Conservation (phyloP, 2,329 filamentous ascomycete genomes). For the Reticulascus tulasneorum region DNA sequence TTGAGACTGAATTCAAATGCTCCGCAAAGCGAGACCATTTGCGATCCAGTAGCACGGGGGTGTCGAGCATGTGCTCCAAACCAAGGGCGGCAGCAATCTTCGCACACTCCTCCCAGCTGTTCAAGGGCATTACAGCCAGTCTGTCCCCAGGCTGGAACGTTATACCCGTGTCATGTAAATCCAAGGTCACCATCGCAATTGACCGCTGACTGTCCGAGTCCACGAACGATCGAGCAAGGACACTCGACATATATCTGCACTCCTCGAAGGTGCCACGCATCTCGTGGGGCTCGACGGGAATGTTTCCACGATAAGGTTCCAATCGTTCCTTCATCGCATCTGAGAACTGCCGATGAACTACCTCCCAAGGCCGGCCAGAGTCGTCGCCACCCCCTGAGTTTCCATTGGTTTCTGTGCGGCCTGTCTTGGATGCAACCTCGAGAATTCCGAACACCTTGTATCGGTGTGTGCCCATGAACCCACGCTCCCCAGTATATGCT, state of each 20-base stretch:
- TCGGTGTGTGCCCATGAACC: conserved; percentile 53
- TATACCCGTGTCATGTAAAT: conserved; percentile 49
- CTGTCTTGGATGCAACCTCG: conserved; percentile 49
- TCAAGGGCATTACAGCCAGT: conserved; percentile 51
- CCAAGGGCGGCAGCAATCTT: conserved; percentile 50
- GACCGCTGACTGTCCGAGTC: conserved; percentile 41
- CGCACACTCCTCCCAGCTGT: conserved; percentile 50
- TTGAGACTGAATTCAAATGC: conserved; percentile 38
- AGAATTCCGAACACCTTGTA: conserved; percentile 55
- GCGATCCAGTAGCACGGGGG: conserved; percentile 30
- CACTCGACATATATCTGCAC: conserved; percentile 43
- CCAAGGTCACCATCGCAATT: conserved; percentile 46
- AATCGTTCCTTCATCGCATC: conserved; percentile 51
- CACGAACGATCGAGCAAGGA: conserved; percentile 41
- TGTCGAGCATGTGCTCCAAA: conserved; percentile 41
- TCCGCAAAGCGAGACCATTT: conserved; percentile 44
- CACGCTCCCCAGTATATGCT: conserved; percentile 50
- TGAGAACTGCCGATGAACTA: conserved; percentile 47
- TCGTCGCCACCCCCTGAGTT: conserved; percentile 40
- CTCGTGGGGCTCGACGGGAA: conserved; percentile 45
- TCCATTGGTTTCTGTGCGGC: conserved; percentile 49
- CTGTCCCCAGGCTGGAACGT: conserved; percentile 51
- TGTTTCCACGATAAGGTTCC: conserved; percentile 42
- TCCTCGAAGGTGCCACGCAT: conserved; percentile 54
- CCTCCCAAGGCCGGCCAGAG: conserved; percentile 42